Evolutionary conservation across 148 eudicot genomes (phyloP).

Genomic region (Amaranthus hypochondriacus): DNA sequence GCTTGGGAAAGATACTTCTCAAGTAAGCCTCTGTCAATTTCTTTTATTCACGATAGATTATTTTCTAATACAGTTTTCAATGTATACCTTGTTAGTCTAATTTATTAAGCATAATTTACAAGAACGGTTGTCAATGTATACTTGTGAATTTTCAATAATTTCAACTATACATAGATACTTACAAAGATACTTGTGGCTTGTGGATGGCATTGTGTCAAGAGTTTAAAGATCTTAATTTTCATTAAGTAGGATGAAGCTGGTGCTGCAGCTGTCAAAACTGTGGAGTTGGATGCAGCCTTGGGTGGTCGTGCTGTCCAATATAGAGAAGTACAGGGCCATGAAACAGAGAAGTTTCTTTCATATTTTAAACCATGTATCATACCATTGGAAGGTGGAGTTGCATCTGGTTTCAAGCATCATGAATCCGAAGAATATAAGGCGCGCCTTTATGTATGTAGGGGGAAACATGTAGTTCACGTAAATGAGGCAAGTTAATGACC

Average conservation of each 20-base stretch:
- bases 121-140: background rate
- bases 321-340: slow-evolving; percentile 94
- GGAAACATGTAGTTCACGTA: slow-evolving; percentile 93
- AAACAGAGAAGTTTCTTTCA: slow-evolving; percentile 97
- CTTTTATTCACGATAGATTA: background rate
- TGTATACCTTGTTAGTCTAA: too few relatives aligned
- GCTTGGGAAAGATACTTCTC: slow-evolving; percentile 93
- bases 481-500: slow-evolving; percentile 56
- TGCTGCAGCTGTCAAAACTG: slow-evolving; percentile 75
- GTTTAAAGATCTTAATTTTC: slow-evolving; percentile 20
- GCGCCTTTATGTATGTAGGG: slow-evolving; percentile 76
- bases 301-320: slow-evolving; percentile 99
- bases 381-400: slow-evolving; percentile 85
- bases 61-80: too few relatives aligned
- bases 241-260: slow-evolving; percentile 88
- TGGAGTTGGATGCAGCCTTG: slow-evolving; percentile 91
- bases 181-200: background rate
- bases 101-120: background rate
- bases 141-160: background rate
- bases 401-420: slow-evolving; percentile 76
- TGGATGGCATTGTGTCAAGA: slow-evolving; percentile 1
- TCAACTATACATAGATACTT: background rate
- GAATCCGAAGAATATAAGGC: slow-evolving; percentile 62
- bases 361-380: slow-evolving; percentile 97
- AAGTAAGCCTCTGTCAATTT: slow-evolving; percentile 43